Base-by-base conservation (phyloP, 257 asterid species). In the Parsonsia alboflavescens region DNA sequence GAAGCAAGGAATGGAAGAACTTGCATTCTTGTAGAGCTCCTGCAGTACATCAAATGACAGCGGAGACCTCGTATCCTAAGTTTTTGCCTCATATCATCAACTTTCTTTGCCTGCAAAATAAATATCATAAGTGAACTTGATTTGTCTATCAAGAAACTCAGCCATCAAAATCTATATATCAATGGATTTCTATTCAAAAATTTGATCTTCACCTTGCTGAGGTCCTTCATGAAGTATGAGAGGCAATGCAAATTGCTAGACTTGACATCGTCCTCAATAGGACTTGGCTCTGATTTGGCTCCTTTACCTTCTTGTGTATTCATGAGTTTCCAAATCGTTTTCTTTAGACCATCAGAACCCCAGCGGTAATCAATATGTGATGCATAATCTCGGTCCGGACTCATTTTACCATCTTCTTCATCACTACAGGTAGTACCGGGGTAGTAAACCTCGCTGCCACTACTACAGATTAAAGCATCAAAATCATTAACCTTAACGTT, bases 21-120 rank as follows among this genome's bases (percentile, higher is more conserved):
- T 85, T 91, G 97, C 91, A 93, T 84, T 82, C 91, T 86, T 28
- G 96, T 91, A 6, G 93, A 88, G 81, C 88, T 89, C 84, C 97
- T 86, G 86, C 96, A 89, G 64, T 88, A 93, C 94, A 93, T 91
- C 77, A 91, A 73, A 79, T 93, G 95, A 85, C 97, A 91, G 41
- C 96, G 93, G 0, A 91, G 89, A 33, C 97, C 97, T 62, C 98
- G 88, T 88, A 89, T 93, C 84, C 98, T 80, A 56, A 93, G 93
- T 83, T 89, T 91, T 75, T 91, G 96, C 84, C 96, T 88, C 93
- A 93, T 77, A 67, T 88, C 90, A 72, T 93, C 97, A 6, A 91
- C 93, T 82, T 87, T 93, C 74, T 79, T 89, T 1, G 90, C 96
- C 98, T 93, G 84, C 77, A 73, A 75, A 58, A 52, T 13, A 12